Conservation (phyloP, 345 rosid species). For the Populus nigra region DNA sequence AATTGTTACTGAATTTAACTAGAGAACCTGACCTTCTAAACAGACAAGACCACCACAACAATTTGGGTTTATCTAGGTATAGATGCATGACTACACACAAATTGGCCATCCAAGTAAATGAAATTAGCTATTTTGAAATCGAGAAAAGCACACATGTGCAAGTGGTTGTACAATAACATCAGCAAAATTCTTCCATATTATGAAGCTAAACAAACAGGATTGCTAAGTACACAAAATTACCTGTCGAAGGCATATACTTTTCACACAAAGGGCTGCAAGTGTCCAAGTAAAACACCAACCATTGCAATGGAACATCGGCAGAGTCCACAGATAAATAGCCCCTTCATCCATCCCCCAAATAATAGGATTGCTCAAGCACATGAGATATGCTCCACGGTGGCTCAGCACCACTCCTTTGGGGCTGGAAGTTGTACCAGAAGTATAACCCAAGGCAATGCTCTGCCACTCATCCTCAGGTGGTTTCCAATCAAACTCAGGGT, state of each 20-base stretch:
- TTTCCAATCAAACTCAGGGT: slow-evolving; percentile 69
- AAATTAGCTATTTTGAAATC: slow-evolving; percentile 1
- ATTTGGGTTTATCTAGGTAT: not conserved
- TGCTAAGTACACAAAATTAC: slow-evolving; percentile 24
- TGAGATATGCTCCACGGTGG: slow-evolving; percentile 87
- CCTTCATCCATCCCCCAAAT: slow-evolving; percentile 94
- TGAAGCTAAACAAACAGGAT: not conserved
- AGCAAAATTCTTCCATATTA: not conserved
- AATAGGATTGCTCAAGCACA: slow-evolving; percentile 61
- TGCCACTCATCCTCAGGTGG: slow-evolving; percentile 96
- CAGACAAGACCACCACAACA: not conserved
- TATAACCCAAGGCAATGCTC: slow-evolving; percentile 87
- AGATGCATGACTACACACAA: not conserved
- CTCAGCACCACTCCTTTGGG: slow-evolving; percentile 86
- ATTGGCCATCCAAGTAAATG: not conserved
- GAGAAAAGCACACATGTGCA: slow-evolving; percentile 1
- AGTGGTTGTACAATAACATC: not conserved
- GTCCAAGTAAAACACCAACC: slow-evolving; percentile 95
- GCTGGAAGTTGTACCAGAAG: slow-evolving; percentile 94
- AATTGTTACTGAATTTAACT: not conserved
- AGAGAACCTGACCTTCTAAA: not conserved
- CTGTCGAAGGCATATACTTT: slow-evolving; percentile 91
- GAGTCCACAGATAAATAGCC: slow-evolving; percentile 83
- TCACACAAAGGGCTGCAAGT: slow-evolving; percentile 74
- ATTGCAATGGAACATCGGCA: slow-evolving; percentile 92